phyloP scores from a whole-genome alignment of 2,329 filamentous ascomycete species.

The Calonectria fujianensis region DNA sequence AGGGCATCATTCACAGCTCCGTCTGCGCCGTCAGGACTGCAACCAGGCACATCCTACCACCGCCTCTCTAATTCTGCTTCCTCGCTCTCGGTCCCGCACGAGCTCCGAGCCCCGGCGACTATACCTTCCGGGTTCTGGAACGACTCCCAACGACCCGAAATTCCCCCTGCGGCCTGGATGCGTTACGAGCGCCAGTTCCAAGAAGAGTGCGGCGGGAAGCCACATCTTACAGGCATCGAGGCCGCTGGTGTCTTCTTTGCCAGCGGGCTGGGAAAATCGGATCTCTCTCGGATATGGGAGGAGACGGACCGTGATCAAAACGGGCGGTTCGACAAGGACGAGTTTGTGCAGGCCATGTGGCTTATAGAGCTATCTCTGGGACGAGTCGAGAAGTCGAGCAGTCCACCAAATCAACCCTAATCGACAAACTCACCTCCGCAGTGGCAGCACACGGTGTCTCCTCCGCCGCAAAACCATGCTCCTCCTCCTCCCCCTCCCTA shows the following conservation, averaged over 20 bases:
- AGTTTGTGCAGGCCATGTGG: conserved; percentile 53
- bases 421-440: not conserved
- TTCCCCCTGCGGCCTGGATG: conserved; percentile 27
- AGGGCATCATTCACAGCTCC: conserved; percentile 19
- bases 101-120: not conserved
- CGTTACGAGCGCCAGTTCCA: conserved; percentile 39
- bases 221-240: conserved; percentile 47
- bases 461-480: not conserved
- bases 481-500: conserved; percentile 20
- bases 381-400: not conserved
- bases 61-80: conserved; percentile 29
- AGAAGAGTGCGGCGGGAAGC: conserved; percentile 29
- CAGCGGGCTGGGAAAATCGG: conserved; percentile 43
- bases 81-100: not conserved
- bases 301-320: conserved; percentile 49
- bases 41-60: conserved; percentile 1
- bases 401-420: not conserved
- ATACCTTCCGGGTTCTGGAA: not conserved
- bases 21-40: not conserved
- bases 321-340: conserved; percentile 48
- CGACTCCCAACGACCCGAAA: conserved; percentile 6
- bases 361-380: conserved; percentile 43
- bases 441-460: conserved; percentile 2
- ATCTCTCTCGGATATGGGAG: conserved; percentile 51
- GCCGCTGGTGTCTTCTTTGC: conserved; percentile 45